phyloP scores from a whole-genome alignment of 2,329 filamentous ascomycete genomes.

The Trichoderma oligosporum region DNA sequence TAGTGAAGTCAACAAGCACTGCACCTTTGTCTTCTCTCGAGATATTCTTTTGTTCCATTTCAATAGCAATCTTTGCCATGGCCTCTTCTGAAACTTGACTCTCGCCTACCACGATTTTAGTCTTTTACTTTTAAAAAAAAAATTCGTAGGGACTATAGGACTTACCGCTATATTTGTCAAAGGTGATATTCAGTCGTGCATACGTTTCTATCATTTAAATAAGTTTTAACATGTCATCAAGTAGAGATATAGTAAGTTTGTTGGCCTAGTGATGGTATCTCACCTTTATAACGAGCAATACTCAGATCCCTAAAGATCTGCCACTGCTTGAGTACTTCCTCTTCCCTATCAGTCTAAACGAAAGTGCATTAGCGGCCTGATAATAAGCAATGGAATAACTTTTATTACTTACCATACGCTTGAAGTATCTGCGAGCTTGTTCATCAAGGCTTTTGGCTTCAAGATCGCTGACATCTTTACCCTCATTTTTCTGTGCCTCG shows the following conservation, averaged over 20 bases:
- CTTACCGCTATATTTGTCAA: constrained; percentile 57
- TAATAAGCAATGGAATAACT: neutral
- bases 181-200: constrained; percentile 65
- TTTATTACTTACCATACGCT: constrained; percentile 48
- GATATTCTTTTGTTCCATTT: constrained; percentile 61
- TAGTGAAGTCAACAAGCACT: constrained; percentile 67
- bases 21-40: constrained; percentile 69
- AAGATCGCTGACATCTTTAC: constrained; percentile 46
- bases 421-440: constrained; percentile 70
- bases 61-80: constrained; percentile 61
- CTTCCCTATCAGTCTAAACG: constrained; percentile 56
- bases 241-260: neutral
- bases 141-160: too few relatives aligned
- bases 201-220: constrained; percentile 50
- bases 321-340: constrained; percentile 59
- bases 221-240: neutral
- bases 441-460: constrained; percentile 63
- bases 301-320: constrained; percentile 62
- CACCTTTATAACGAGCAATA: constrained; percentile 58
- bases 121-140: neutral
- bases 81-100: constrained; percentile 64
- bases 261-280: neutral
- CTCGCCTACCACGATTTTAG: constrained; percentile 54
- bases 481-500: constrained; percentile 52
- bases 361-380: neutral